Evolutionary conservation across 345 rosid genomes (phyloP).

Genomic region (Corchorus olitorius): DNA sequence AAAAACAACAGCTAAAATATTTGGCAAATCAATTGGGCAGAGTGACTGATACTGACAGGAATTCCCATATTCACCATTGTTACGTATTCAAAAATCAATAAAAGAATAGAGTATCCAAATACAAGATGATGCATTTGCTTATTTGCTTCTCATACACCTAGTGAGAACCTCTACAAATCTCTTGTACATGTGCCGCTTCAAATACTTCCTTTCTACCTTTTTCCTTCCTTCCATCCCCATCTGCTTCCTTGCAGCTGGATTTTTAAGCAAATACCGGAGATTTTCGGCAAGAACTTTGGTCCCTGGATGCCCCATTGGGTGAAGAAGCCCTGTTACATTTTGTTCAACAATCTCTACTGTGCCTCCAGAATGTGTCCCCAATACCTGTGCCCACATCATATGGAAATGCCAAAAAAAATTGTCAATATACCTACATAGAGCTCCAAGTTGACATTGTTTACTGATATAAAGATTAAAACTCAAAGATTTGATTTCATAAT

Average conservation of each 20-base stretch:
- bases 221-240: constrained; percentile 75
- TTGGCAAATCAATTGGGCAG: background rate
- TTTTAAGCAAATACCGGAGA: constrained; percentile 53
- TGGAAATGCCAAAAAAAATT: background rate
- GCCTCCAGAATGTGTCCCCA: constrained; percentile 96
- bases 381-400: constrained; percentile 46
- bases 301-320: constrained; percentile 67
- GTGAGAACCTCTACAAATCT: constrained; percentile 69
- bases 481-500: background rate
- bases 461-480: background rate
- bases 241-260: constrained; percentile 46
- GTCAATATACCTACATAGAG: background rate
- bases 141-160: constrained; percentile 74
- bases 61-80: constrained; percentile 9
- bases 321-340: constrained; percentile 82
- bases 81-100: constrained; percentile 30
- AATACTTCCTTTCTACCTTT: constrained; percentile 60
- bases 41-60: background rate
- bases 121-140: constrained; percentile 20
- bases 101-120: constrained; percentile 33
- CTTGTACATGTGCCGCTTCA: constrained; percentile 91
- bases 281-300: constrained; percentile 55
- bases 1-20: background rate
- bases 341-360: constrained; percentile 82
- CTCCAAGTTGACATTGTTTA: background rate